phyloP scores from a whole-genome alignment of 805 yeast species.

The Nakazawaea anatomiae region DNA sequence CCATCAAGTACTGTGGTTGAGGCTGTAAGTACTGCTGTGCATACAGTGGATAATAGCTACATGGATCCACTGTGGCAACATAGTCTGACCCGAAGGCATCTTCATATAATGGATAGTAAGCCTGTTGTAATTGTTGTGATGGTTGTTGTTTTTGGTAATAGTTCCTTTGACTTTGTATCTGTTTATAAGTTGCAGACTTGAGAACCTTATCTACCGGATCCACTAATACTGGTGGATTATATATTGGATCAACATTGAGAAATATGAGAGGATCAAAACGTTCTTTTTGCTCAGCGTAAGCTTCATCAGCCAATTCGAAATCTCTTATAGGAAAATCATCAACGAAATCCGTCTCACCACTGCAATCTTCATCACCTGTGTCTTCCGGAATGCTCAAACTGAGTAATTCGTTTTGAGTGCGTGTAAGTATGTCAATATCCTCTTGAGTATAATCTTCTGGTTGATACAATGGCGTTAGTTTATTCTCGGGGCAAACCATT shows the following conservation, averaged over 20 bases:
- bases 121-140: background rate
- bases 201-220: background rate
- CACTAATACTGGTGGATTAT: slow-evolving; percentile 8
- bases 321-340: slow-evolving; percentile 67
- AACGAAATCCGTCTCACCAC: background rate
- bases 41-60: background rate
- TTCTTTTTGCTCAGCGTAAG: slow-evolving; percentile 18
- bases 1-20: background rate
- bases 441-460: no score
- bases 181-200: background rate
- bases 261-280: slow-evolving; percentile 21
- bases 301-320: slow-evolving; percentile 37
- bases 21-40: background rate
- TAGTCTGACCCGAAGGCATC: background rate
- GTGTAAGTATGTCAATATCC: no score
- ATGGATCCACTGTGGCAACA: background rate
- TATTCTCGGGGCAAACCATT: no score
- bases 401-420: no score
- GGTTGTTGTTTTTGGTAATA: background rate
- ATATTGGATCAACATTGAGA: slow-evolving; percentile 15
- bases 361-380: slow-evolving; percentile 14
- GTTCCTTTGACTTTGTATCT: background rate
- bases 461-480: no score
- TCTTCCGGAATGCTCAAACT: background rate
- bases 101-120: background rate